These are phyloP conservation scores for Thermothelomyces thermophilus DNA, from an alignment of 2,329 filamentous ascomycete species.

Conservation along the genomic window DNA sequence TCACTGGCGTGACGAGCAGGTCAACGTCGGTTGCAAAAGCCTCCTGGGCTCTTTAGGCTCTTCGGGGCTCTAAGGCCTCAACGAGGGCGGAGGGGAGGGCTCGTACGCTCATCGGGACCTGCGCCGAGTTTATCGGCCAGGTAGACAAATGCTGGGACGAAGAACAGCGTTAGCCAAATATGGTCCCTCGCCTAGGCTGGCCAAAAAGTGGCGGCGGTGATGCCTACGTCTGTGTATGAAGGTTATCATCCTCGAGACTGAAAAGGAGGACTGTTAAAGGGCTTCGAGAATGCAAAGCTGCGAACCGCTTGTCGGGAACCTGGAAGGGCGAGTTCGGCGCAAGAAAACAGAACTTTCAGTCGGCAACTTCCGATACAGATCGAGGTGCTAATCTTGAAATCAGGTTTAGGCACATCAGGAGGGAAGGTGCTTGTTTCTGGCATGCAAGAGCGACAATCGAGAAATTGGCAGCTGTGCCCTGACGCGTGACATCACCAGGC, in stretches of 20 bases:
- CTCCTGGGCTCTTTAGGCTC: neutral
- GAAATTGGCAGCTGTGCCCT: neutral
- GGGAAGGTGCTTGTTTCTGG: neutral
- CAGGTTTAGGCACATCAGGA: neutral
- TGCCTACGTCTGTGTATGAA: constrained; percentile 31
- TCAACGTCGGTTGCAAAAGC: constrained; percentile 3
- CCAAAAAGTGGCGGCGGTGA: neutral
- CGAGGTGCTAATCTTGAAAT: too few species aligned
- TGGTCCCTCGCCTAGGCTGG: neutral
- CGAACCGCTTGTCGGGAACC: too few species aligned
- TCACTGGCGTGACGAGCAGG: constrained; percentile 53
- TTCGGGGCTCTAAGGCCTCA: too few species aligned
- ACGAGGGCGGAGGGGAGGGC: neutral
- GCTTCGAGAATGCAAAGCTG: neutral
- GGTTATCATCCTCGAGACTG: constrained; percentile 29
- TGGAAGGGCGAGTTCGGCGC: too few species aligned
- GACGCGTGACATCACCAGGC: neutral
- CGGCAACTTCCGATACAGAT: too few species aligned
- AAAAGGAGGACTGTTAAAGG: neutral
- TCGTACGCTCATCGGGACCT: constrained; percentile 40
- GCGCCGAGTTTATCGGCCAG: constrained; percentile 37
- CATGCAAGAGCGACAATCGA: neutral
- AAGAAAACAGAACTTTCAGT: too few species aligned
- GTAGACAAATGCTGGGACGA: constrained; percentile 37
- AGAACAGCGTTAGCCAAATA: constrained; percentile 17